phyloP scores from a whole-genome alignment of 257 asterid species.

The Petunia axillaris region DNA sequence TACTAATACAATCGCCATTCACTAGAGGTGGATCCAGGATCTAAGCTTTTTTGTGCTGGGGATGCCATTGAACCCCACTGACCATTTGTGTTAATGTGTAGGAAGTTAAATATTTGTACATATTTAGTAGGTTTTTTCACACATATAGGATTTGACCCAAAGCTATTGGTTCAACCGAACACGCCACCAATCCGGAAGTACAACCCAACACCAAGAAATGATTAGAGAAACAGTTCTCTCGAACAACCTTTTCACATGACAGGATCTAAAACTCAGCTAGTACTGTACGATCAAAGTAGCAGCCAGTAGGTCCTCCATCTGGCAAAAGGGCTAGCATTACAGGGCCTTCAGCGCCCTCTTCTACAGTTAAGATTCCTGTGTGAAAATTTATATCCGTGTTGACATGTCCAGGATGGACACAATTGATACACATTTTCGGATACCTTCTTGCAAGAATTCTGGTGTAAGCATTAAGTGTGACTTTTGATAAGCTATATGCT shows the following conservation, averaged over 20 bases:
- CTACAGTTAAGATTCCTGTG: conserved; percentile 57
- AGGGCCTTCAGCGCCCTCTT: conserved; percentile 76
- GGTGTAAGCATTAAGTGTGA: conserved; percentile 70
- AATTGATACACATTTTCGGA: conserved; percentile 68
- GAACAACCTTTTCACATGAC: not conserved
- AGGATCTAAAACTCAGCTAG: conserved; percentile 49
- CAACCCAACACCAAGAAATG: not conserved
- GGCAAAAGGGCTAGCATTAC: conserved; percentile 72
- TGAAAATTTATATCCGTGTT: conserved; percentile 71
- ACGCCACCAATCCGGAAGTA: not conserved
- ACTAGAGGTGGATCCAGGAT: not conserved
- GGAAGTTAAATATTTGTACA: no score
- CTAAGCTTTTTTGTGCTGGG: no score
- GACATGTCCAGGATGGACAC: conserved; percentile 80
- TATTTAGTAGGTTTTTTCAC: no score
- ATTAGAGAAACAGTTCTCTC: not conserved
- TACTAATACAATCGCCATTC: not conserved
- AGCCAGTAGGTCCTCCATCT: conserved; percentile 66
- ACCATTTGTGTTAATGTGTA: no score
- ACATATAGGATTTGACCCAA: no score
- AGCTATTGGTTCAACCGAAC: no score
- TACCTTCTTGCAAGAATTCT: conserved; percentile 69
- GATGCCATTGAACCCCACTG: no score
- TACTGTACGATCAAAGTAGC: conserved; percentile 68
- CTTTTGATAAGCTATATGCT: conserved; percentile 81